Evolutionary conservation across 805 yeast species (phyloP), one percentile per base, ranked within the genome.

Genomic region (Torulaspora indica): DNA sequence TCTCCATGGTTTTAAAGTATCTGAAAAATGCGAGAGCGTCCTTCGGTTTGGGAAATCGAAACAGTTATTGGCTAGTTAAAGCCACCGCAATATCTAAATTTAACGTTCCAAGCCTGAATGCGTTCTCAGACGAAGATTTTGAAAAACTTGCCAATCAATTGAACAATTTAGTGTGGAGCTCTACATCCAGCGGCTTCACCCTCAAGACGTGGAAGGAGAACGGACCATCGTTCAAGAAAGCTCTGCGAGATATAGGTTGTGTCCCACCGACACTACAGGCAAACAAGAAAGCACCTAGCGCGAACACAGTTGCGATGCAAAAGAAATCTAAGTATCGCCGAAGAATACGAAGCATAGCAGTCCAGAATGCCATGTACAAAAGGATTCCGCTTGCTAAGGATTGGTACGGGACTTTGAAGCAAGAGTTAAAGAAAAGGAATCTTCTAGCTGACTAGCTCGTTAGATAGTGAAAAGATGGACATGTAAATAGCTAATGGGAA

Each of bases 351-450:
- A 42, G 43, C 13, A 50, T 56, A 28, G 63, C 67, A 1, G 17
- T 61, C 5, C 53, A 53, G 28, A 55, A 48, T 42, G 60, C 57
- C 46, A 59, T 66, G 61, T 47, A 52, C 10, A 53, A 61, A 23
- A 56, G 67, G 39, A 42, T 61, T 2, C 58, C 63, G 1, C 67
- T 67, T 45, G 64, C 61, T 1, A 48, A 58, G 10, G 63, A 67
- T 35, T 62, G 59, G 39, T 63, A 61, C 38, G 45, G 35, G 1
- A 61, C 67, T 2, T 41, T 69, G 30, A 61, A 57, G 35, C 39
- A 52, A 2, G 72, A 68, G 27, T 49, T 69, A n/a, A 42, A 42
- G 10, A 48, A 53, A 2, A 52, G 71, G 40, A 35, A 43, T 1
- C 40, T 57, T 18, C 38, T 42, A n/a, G 34, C 18, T 14, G 35